phyloP scores from a whole-genome alignment of 2,329 filamentous ascomycete genomes.

The Phialophora expanda region DNA sequence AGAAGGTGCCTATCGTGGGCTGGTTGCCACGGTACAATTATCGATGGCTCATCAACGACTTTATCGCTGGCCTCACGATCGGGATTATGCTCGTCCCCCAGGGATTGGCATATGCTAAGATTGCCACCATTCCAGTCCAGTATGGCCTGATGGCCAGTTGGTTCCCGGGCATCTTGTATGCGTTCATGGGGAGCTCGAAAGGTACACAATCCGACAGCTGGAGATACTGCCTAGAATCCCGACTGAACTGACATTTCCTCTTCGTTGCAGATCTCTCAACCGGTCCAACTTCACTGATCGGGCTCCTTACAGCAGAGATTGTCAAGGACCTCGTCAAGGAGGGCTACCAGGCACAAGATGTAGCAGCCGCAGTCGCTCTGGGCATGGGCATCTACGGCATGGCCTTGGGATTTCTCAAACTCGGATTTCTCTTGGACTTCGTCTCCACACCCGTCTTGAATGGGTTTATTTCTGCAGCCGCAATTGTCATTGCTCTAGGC shows the following conservation, averaged over 20 bases:
- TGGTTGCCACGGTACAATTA: constrained; percentile 69
- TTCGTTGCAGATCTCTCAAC: constrained; percentile 58
- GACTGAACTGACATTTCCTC: constrained; percentile 17
- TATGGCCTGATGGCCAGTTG: constrained; percentile 66
- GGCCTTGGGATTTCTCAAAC: constrained; percentile 65
- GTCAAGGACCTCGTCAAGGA: constrained; percentile 57
- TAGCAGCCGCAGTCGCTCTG: constrained; percentile 66
- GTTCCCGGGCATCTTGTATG: constrained; percentile 62
- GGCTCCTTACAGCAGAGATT: constrained; percentile 67
- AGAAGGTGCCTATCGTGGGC: constrained; percentile 66
- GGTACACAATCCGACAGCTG: constrained; percentile 47
- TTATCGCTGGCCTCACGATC: constrained; percentile 65
- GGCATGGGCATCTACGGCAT: constrained; percentile 69
- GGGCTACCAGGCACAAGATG: constrained; percentile 60
- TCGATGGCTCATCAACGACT: constrained; percentile 66
- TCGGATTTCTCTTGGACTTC: constrained; percentile 70
- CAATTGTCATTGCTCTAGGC: constrained; percentile 67
- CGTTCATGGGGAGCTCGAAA: constrained; percentile 67
- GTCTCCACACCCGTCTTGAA: constrained; percentile 68
- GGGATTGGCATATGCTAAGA: constrained; percentile 65
- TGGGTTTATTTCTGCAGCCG: constrained; percentile 70
- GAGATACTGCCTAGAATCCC: not conserved
- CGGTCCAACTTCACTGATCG: constrained; percentile 68
- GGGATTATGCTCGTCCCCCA: constrained; percentile 67
- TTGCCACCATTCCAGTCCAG: constrained; percentile 65